Evolutionary conservation across 169 alveolate species (phyloP).

Genomic region (Toxoplasma gondii): DNA sequence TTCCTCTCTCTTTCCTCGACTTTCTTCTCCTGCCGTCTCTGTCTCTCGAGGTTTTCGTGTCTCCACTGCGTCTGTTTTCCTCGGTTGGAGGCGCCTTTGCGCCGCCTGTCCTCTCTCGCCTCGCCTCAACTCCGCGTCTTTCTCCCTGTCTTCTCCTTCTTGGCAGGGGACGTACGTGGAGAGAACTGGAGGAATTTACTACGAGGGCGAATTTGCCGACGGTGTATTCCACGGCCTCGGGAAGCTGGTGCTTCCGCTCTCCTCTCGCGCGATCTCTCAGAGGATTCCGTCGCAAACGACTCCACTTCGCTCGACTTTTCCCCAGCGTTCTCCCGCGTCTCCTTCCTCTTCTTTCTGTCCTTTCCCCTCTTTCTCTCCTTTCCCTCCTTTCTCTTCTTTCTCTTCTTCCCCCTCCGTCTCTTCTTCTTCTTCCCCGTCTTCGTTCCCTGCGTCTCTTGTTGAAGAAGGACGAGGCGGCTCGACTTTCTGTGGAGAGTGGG

Average conservation of each 20-base stretch:
- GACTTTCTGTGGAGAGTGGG: constrained; percentile 59
- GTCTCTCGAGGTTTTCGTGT: background rate
- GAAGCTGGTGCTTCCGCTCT: constrained; percentile 1
- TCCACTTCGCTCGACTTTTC: background rate
- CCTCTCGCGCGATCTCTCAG: background rate
- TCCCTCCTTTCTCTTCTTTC: too few relatives aligned
- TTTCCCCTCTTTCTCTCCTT: too few relatives aligned
- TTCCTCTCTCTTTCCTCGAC: background rate
- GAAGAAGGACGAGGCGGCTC: background rate
- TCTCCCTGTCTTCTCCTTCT: background rate
- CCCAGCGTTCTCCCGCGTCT: too few relatives aligned
- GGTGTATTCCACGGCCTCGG: constrained; percentile 67
- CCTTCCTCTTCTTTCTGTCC: too few relatives aligned
- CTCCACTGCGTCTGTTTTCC: background rate
- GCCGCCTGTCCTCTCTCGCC: background rate
- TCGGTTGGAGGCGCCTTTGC: too few relatives aligned
- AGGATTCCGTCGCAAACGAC: background rate
- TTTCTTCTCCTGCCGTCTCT: background rate
- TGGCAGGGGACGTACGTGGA: constrained; percentile 61
- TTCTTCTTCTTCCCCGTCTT: background rate
- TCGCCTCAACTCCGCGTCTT: background rate
- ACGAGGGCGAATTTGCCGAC: constrained; percentile 65
- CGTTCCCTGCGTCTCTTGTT: background rate
- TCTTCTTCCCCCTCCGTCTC: too few relatives aligned
- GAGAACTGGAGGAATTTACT: constrained; percentile 50